Evolutionary conservation across 75 land plant genomes (phyloP).

Genomic region (Sequoia sempervirens): DNA sequence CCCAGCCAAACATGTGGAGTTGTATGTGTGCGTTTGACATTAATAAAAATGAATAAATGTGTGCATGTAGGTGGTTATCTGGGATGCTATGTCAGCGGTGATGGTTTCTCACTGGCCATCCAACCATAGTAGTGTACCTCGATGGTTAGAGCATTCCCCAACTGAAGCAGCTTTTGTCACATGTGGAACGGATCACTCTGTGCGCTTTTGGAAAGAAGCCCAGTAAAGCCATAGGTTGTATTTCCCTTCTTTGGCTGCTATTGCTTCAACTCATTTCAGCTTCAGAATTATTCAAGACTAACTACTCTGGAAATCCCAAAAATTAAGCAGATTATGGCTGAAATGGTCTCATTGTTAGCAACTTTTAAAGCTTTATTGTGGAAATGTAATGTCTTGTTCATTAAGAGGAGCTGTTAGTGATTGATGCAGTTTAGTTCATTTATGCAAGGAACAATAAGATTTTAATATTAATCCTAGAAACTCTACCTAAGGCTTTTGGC

Average conservation of each 20-base stretch:
- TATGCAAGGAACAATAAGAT: not conserved
- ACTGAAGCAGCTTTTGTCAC: slow-evolving; percentile 69
- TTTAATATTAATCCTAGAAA: no score
- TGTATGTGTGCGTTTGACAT: not conserved
- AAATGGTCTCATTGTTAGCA: not conserved
- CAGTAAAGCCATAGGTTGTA: not conserved
- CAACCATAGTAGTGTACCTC: slow-evolving; percentile 71
- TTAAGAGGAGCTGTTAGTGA: not conserved
- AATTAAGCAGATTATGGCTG: not conserved
- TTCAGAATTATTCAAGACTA: not conserved
- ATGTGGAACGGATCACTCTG: slow-evolving; percentile 79
- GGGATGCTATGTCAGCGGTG: slow-evolving; percentile 84
- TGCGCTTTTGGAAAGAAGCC: slow-evolving; percentile 77
- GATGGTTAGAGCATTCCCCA: slow-evolving; percentile 89
- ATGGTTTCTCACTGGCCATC: slow-evolving; percentile 66
- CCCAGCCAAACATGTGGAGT: not conserved
- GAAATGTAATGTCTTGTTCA: not conserved
- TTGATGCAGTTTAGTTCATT: not conserved
- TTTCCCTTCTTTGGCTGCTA: not conserved
- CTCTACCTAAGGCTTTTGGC: no score
- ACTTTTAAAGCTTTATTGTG: not conserved
- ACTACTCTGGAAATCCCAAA: not conserved
- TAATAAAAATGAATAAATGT: not conserved
- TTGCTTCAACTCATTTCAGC: not conserved
- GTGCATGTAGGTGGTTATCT: slow-evolving; percentile 64